Conservation (phyloP, 1,284 basidiomycete genomes). For the Ganoderma leucocontextum region DNA sequence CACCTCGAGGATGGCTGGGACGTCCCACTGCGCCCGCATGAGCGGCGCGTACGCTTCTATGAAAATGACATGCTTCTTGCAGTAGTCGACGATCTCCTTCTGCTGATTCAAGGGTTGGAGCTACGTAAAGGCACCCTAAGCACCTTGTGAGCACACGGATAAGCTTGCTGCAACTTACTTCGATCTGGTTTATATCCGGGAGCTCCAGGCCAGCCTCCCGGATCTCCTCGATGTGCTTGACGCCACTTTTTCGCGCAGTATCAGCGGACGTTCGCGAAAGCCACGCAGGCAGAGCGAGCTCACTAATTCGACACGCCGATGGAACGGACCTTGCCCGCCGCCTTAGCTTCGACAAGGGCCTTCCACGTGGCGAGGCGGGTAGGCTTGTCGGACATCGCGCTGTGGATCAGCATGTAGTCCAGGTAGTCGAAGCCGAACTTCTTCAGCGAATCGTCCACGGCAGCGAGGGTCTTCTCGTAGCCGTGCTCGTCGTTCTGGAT, state of each 20-base stretch:
- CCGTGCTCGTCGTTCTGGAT: constrained; percentile 38
- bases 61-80: constrained; percentile 69
- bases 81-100: constrained; percentile 79
- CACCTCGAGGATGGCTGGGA: constrained; percentile 51
- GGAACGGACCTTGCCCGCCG: constrained; percentile 58
- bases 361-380: constrained; percentile 54
- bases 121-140: constrained; percentile 43
- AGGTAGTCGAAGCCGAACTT: constrained; percentile 48
- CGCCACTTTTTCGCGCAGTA: constrained; percentile 29
- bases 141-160: neutral
- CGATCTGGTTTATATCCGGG: constrained; percentile 86
- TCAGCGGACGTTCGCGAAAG: neutral
- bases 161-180: constrained; percentile 50
- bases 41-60: constrained; percentile 73
- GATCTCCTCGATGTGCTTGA: constrained; percentile 83
- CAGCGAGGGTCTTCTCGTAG: constrained; percentile 34
- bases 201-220: constrained; percentile 62
- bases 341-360: constrained; percentile 53
- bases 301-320: constrained; percentile 75
- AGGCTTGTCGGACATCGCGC: constrained; percentile 52
- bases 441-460: constrained; percentile 34
- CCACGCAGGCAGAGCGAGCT: constrained; percentile 46
- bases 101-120: constrained; percentile 89
- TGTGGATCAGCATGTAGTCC: constrained; percentile 71
- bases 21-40: constrained; percentile 50